Base-by-base conservation (phyloP, 768 basidiomycete genomes). In the Rhodotorula paludigena region DNA sequence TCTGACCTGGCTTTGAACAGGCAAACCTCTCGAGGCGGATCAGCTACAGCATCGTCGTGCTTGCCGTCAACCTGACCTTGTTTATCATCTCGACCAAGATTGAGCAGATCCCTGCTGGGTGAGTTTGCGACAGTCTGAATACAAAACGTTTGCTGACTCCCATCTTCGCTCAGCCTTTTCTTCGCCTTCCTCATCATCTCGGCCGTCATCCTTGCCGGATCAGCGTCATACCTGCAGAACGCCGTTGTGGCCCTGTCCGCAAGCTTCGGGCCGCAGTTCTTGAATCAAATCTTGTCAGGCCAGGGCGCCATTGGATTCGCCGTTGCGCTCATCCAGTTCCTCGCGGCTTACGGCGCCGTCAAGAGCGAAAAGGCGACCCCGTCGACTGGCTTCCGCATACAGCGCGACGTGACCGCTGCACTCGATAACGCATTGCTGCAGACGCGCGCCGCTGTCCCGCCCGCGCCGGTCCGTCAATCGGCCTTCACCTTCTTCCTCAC, bases 401-500 rank as follows among this genome's bases (percentile, higher is more conserved):
- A 60, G n/a, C 36, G 23, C 35, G 32, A 54, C 36, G n/a, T 54
- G 52, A 44, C n/a, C 58, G 39, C n/a, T 39, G 44, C 23, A 10
- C 45, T 21, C 20, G 30, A 41, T 53, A 36, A 20, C 28, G 21
- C 53, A 10, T 30, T 48, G 12, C 51, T 33, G 10, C 20, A 21
- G 20, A 10, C 20, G 21, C 7, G 7, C 1, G 35, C 33, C 6
- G 48, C 57, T 25, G 45, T 38, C 1, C 48, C 63, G 4, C 52
- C 64, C 4, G 57, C 51, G 5, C 36, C 41, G 14, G 39, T 76
- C 57, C 56, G 73, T 57, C 41, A 71, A 59, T 53, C 75, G 25
- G 63, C 74, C 53, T 69, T 71, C 71, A 47, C 74, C 68, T 69
- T 78, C 76, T 69, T 78, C 73, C 48, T 73, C 55, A 56, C 76